Evolutionary conservation across 495 filamentous ascomycete genomes (phyloP), one percentile per base, ranked within the genome.

Genomic region (Xylaria bambusicola): DNA sequence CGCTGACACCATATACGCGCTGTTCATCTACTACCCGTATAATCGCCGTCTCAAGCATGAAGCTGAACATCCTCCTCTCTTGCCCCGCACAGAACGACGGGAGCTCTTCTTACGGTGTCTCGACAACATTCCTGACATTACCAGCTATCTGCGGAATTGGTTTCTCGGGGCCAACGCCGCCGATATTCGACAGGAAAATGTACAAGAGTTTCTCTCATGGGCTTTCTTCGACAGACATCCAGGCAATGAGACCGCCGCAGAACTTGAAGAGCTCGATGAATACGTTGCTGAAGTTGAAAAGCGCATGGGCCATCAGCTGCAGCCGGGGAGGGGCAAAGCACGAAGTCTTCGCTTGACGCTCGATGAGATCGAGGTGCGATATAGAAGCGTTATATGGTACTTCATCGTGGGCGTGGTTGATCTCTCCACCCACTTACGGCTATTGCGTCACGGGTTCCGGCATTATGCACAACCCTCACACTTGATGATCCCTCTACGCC

Each of bases 361-460:
- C n/a, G 88, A 90, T 66, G 66, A 72, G 20, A 78, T 89, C 40
- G 73, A 80, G 35, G 85, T 84, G 70, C 66, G 79, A 56, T 84
- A 87, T 63, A 76, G 86, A 42, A 84, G 81, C 61, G 69, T 89
- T 31, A 51, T 79, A 15, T 90, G 88, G 88, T 91, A 89, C 66
- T 61, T 74, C 31, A 71, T 81, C 63, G 61, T 74, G 31, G 68
- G 56, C 49, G 6, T 72, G n/a, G 57, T 74, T 21, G 76, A 80
- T 57, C 46, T 71, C 50, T 29, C 52, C 33, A 73, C 75, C 44
- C 67, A 77, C 63, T 58, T 60, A 18, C 56, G 59, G 48, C 70
- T 84, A 55, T 67, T 59, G 15, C 65, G 80, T 56, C 73, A 78
- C 12, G 82, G 84, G 56, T 80, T 79, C 40, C 60, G 77, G 26